A percentile compares a stretch with the other conserved stretches of the same genome.
phyloP scores from a whole-genome alignment of 2,329 filamentous ascomycete species.

The Helminthosporium solani region DNA sequence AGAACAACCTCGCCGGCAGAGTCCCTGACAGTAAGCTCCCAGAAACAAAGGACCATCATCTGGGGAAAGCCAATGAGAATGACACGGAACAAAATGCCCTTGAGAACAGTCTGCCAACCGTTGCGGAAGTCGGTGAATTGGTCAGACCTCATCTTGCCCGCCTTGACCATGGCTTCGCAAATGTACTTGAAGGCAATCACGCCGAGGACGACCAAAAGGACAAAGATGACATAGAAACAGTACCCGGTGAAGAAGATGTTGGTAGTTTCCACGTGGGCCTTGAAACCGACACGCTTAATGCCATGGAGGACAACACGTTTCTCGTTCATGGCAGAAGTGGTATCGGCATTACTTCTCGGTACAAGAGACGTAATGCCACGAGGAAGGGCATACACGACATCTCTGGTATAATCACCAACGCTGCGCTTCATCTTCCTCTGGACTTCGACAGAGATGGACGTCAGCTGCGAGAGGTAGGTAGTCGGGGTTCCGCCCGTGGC shows the following conservation, averaged over 20 bases:
- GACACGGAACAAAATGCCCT: slow-evolving; percentile 89
- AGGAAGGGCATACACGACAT: slow-evolving; percentile 3
- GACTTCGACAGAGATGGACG: slow-evolving; percentile 78
- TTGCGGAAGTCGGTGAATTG: slow-evolving; percentile 93
- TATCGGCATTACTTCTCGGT: slow-evolving; percentile 50
- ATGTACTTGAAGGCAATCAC: slow-evolving; percentile 78
- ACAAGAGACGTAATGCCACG: slow-evolving; percentile 36
- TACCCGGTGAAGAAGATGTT: slow-evolving; percentile 94
- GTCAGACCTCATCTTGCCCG: slow-evolving; percentile 76
- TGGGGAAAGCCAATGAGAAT: slow-evolving; percentile 89
- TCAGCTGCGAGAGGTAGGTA: slow-evolving; percentile 72
- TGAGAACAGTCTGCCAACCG: slow-evolving; percentile 87
- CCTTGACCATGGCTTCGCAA: slow-evolving; percentile 73
- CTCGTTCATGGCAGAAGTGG: slow-evolving; percentile 27
- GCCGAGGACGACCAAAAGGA: slow-evolving; percentile 69
- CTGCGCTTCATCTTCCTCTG: slow-evolving; percentile 66
- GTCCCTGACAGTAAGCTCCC: slow-evolving; percentile 86
- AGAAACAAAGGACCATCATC: slow-evolving; percentile 85
- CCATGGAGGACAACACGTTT: slow-evolving; percentile 64
- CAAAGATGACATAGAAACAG: slow-evolving; percentile 83
- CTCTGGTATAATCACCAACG: slow-evolving; percentile 11
- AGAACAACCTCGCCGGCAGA: slow-evolving; percentile 84
- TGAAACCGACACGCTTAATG: slow-evolving; percentile 87
- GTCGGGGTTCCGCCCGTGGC: slow-evolving; percentile 85
- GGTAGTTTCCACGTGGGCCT: slow-evolving; percentile 78